Evolutionary conservation across 805 yeast genomes (phyloP).

Genomic region (Saccharomyces jurei): DNA sequence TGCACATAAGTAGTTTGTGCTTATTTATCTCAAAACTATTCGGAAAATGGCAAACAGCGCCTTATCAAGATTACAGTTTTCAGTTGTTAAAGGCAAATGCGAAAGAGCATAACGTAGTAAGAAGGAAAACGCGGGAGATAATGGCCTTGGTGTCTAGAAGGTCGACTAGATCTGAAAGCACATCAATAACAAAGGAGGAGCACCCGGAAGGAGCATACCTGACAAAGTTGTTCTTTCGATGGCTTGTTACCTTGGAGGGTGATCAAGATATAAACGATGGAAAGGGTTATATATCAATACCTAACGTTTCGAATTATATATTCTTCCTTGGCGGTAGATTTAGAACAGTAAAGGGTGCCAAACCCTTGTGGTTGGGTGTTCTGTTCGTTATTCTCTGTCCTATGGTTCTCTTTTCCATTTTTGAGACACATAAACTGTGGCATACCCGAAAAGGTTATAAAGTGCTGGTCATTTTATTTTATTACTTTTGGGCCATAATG

Average conservation of each 20-base stretch:
- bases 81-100: neutral
- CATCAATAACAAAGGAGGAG: neutral
- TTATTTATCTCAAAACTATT: neutral
- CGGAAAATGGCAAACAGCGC: neutral
- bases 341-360: constrained; percentile 34
- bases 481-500: constrained; percentile 49
- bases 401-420: constrained; percentile 46
- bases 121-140: neutral
- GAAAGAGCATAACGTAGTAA: neutral
- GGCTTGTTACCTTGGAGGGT: constrained; percentile 22
- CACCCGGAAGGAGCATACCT: neutral
- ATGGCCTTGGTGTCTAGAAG: neutral
- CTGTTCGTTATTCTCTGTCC: constrained; percentile 35
- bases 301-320: constrained; percentile 31
- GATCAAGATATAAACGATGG: constrained; percentile 9
- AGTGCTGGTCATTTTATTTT: constrained; percentile 41
- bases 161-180: neutral
- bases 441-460: constrained; percentile 14
- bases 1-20: neutral
- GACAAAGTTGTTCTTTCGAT: constrained; percentile 9
- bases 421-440: constrained; percentile 33
- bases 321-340: constrained; percentile 63
- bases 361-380: constrained; percentile 36
- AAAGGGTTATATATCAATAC: constrained; percentile 17
- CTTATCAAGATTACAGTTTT: neutral